Conservation (phyloP, 192 early-diverging fungal genomes). For the Backusella sp. region DNA sequence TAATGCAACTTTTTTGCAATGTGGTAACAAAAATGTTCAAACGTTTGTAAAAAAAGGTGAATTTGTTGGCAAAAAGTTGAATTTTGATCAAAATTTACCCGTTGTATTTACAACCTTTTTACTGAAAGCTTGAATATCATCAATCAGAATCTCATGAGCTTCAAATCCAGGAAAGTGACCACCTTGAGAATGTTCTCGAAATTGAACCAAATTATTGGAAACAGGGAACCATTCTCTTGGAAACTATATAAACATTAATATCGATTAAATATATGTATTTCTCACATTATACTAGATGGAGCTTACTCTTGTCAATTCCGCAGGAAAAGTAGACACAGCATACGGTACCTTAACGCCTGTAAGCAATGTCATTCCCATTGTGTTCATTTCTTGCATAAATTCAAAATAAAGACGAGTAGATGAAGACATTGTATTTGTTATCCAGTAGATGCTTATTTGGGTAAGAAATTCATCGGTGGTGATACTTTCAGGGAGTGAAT, state of each 20-base stretch:
- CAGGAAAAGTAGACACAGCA: constrained; percentile 1
- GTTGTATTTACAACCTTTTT: background rate
- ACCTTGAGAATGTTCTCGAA: constrained; percentile 25
- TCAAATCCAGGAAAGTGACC: constrained; percentile 69
- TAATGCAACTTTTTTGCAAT: too few relatives aligned
- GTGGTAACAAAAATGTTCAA: too few relatives aligned
- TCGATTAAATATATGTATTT: background rate
- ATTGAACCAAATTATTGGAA: background rate
- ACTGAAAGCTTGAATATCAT: constrained; percentile 40
- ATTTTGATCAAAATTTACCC: too few relatives aligned
- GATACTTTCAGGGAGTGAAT: constrained; percentile 16
- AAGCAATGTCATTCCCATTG: too few relatives aligned
- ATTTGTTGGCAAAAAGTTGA: too few relatives aligned
- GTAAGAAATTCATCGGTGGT: constrained; percentile 28
- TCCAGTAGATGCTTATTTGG: constrained; percentile 54
- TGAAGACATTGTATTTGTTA: constrained; percentile 57
- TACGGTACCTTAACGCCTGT: background rate
- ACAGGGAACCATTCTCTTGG: background rate
- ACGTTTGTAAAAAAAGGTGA: too few relatives aligned
- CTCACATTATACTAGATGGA: too few relatives aligned
- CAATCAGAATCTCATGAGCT: constrained; percentile 43
- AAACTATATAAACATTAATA: background rate
- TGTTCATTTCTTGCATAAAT: constrained; percentile 21
- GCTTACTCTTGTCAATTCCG: background rate
- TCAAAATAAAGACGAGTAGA: constrained; percentile 67